Conservation (phyloP, 371 early-diverging fungal genomes). For the Paraphysoderma sedebokerense region DNA sequence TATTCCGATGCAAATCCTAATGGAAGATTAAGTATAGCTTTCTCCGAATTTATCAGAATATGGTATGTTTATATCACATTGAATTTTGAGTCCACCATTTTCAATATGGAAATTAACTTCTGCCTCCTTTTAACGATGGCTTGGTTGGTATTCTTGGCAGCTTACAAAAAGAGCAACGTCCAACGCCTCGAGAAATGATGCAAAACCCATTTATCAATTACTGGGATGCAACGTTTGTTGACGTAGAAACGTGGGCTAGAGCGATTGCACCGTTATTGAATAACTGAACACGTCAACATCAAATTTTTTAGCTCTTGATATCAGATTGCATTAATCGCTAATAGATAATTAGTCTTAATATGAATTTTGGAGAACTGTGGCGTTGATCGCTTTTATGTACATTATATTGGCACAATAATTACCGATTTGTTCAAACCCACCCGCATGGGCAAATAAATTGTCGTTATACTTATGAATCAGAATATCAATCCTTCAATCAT, state of each 20-base stretch:
- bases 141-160: constrained; percentile 27
- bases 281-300: too few species aligned
- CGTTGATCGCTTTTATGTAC: too few species aligned
- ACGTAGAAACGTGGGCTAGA: neutral
- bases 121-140: neutral
- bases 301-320: too few species aligned
- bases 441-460: too few species aligned
- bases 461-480: too few species aligned
- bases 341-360: too few species aligned
- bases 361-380: too few species aligned
- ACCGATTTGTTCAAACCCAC: too few species aligned
- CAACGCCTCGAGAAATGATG: constrained; percentile 51
- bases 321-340: too few species aligned
- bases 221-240: neutral
- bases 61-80: constrained; percentile 29
- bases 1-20: constrained; percentile 3
- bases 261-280: too few species aligned
- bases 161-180: constrained; percentile 50
- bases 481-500: too few species aligned
- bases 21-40: constrained; percentile 48
- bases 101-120: neutral
- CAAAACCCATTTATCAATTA: neutral
- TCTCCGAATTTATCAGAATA: constrained; percentile 53
- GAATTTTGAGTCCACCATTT: neutral
- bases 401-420: too few species aligned